These are phyloP conservation scores for Orbilia oligospora DNA, from an alignment of 2,329 filamentous ascomycete genomes.

Conservation along the genomic window DNA sequence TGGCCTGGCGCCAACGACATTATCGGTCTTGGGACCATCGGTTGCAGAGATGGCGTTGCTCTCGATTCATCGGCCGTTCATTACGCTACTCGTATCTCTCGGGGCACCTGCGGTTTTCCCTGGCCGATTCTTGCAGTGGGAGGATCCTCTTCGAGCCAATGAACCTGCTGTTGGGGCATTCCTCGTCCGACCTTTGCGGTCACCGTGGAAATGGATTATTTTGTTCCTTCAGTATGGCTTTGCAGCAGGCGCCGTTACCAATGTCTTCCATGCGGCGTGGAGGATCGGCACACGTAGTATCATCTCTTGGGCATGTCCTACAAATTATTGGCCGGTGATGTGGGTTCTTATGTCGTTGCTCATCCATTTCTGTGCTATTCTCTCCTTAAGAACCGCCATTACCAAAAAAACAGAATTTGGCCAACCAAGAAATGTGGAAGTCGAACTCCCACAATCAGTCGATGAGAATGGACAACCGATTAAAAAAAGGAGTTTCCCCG, in stretches of 20 bases:
- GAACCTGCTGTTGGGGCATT: conserved; percentile 32
- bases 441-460: neutral
- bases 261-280: conserved; percentile 38
- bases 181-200: conserved; percentile 19
- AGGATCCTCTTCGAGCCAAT: conserved; percentile 34
- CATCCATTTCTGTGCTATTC: conserved; percentile 30
- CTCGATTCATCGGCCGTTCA: conserved; percentile 26
- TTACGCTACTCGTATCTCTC: conserved; percentile 16
- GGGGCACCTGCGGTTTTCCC: conserved; percentile 36
- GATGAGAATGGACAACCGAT: conserved; percentile 9
- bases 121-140: conserved; percentile 34
- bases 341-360: conserved; percentile 30
- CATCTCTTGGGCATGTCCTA: conserved; percentile 33
- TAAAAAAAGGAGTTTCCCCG: neutral
- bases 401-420: conserved; percentile 22
- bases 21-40: conserved; percentile 32
- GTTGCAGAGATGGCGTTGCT: conserved; percentile 40
- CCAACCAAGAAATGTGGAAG: neutral
- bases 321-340: conserved; percentile 28
- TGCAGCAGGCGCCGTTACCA: conserved; percentile 7
- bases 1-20: conserved; percentile 28
- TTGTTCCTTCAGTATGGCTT: conserved; percentile 13
- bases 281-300: conserved; percentile 22
- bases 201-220: neutral
- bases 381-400: conserved; percentile 26